Conservation (phyloP, 345 rosid species). For the Excoecaria agallocha region DNA sequence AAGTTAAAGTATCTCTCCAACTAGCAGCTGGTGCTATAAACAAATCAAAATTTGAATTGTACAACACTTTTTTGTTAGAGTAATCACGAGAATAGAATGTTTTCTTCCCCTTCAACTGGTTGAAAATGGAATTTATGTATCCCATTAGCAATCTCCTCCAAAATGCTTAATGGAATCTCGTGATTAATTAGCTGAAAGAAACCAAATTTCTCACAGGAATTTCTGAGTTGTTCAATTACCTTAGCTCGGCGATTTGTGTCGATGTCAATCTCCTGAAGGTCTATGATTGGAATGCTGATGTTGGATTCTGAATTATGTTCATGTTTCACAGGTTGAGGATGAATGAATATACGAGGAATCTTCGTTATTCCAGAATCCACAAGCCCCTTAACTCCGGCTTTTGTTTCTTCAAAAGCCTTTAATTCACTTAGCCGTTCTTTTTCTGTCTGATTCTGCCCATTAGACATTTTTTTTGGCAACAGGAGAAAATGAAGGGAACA, state of each 20-base stretch:
- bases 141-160: background rate
- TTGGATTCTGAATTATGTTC: background rate
- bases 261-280: slow-evolving; percentile 1
- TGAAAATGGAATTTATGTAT: background rate
- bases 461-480: background rate
- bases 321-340: background rate
- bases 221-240: background rate
- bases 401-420: slow-evolving; percentile 11
- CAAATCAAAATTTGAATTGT: slow-evolving; percentile 17
- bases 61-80: background rate
- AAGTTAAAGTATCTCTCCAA: slow-evolving; percentile 17
- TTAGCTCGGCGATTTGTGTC: background rate
- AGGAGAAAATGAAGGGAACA: background rate
- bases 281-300: slow-evolving; percentile 9
- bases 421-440: background rate
- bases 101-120: background rate
- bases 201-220: slow-evolving; percentile 15
- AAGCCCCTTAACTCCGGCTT: slow-evolving; percentile 11
- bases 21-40: slow-evolving; percentile 1
- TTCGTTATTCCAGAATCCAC: slow-evolving; percentile 12
- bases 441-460: background rate
- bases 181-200: slow-evolving; percentile 2
- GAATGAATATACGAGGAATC: slow-evolving; percentile 15
- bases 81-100: slow-evolving; percentile 7
- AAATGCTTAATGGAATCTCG: background rate